Conservation (phyloP, 164 flowering plant species). For the Vitis labrusca region DNA sequence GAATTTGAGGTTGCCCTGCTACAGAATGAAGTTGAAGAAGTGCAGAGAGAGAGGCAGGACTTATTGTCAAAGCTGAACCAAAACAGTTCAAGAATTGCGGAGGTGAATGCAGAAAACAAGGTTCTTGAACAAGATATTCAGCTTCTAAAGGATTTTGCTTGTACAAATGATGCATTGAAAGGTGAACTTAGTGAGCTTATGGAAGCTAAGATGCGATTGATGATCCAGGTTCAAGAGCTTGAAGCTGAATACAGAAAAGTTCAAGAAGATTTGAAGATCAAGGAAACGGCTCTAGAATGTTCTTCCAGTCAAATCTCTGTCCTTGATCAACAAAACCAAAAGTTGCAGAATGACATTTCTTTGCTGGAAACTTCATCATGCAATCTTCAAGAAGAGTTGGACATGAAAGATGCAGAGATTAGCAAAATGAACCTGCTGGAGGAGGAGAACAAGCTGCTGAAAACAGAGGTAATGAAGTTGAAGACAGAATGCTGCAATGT, state of each 20-base stretch:
- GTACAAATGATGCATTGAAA: constrained; percentile 31
- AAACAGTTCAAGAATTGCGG: constrained; percentile 20
- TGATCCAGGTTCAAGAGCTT: constrained; percentile 27
- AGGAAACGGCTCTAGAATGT: constrained; percentile 40
- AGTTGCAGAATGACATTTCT: constrained; percentile 29
- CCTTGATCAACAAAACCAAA: constrained; percentile 32
- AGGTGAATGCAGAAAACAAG: constrained; percentile 30
- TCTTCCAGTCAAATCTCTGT: constrained; percentile 25
- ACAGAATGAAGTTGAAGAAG: constrained; percentile 28
- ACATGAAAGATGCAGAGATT: constrained; percentile 35
- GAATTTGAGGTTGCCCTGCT: constrained; percentile 38
- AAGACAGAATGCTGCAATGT: constrained; percentile 34
- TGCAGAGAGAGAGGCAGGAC: constrained; percentile 20
- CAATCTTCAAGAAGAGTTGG: constrained; percentile 38
- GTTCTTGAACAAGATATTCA: constrained; percentile 30
- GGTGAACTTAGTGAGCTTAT: constrained; percentile 33
- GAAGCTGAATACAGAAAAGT: constrained; percentile 31
- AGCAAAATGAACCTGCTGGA: constrained; percentile 29
- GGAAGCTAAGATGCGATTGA: constrained; percentile 31
- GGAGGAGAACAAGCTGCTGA: constrained; percentile 39
- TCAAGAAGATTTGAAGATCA: constrained; percentile 26
- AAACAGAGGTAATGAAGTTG: constrained; percentile 32
- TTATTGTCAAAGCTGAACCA: constrained; percentile 26
- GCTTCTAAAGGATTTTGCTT: constrained; percentile 34
- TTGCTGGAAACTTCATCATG: constrained; percentile 27